Percentiles rank a stretch among this genome's conserved stretches.
These are phyloP conservation scores for Lachnellula cervina DNA, from an alignment of 2,329 filamentous ascomycete species.

Conservation along the genomic window DNA sequence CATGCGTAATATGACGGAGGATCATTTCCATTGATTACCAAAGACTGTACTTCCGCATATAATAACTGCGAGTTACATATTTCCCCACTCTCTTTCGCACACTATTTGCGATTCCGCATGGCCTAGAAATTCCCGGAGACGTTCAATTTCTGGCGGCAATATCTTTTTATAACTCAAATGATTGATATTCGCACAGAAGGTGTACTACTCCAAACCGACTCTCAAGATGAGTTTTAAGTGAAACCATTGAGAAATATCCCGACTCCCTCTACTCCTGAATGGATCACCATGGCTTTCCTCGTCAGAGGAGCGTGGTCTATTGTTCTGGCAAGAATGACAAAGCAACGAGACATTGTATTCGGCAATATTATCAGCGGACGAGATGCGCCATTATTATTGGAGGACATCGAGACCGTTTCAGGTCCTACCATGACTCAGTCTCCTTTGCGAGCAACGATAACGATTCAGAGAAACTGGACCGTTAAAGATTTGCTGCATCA, in stretches of 20 bases:
- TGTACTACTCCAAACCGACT: not conserved
- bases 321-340: slow-evolving; percentile 45
- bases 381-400: slow-evolving; percentile 41
- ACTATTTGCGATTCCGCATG: not conserved
- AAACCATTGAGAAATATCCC: not conserved
- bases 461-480: not conserved
- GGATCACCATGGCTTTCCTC: slow-evolving; percentile 26
- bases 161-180: not conserved
- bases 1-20: not conserved
- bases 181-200: not conserved
- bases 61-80: not conserved
- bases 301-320: slow-evolving; percentile 50
- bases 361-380: slow-evolving; percentile 50
- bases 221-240: not conserved
- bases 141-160: not conserved
- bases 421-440: slow-evolving; percentile 40
- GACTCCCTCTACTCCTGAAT: not conserved
- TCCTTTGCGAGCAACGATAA: slow-evolving; percentile 29
- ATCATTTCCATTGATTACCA: not conserved
- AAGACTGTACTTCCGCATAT: not conserved
- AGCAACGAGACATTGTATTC: slow-evolving; percentile 44
- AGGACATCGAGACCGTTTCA: slow-evolving; percentile 36
- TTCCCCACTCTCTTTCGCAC: not conserved
- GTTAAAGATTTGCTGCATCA: not conserved
- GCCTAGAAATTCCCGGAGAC: not conserved